A percentile compares a stretch with the other conserved stretches of the same genome.
These are phyloP conservation scores for Chalciporus chontae DNA, from an alignment of 768 basidiomycete species.

Conservation along the genomic window DNA sequence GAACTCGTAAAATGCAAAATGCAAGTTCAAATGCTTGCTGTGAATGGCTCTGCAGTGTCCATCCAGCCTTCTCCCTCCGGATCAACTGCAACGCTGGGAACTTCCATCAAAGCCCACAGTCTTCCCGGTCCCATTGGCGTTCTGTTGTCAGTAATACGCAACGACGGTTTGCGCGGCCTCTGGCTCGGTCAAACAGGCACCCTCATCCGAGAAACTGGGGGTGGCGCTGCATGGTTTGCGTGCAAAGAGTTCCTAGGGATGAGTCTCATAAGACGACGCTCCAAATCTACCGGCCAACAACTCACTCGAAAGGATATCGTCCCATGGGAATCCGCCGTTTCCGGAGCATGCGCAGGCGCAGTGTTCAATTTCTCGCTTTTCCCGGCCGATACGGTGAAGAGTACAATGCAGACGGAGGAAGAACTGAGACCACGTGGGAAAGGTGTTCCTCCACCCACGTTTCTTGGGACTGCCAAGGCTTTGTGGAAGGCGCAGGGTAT, in stretches of 20 bases:
- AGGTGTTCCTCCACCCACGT: constrained; percentile 38
- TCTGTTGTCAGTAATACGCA: constrained; percentile 56
- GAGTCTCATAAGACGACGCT: constrained; percentile 52
- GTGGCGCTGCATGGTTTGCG: constrained; percentile 87
- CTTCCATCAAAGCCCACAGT: constrained; percentile 9
- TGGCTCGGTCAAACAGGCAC: constrained; percentile 97
- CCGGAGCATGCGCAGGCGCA: constrained; percentile 84
- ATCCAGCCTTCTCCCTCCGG: constrained; percentile 13
- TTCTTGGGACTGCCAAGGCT: constrained; percentile 54
- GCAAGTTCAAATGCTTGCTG: constrained; percentile 88
- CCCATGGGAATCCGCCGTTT: constrained; percentile 79
- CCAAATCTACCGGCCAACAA: constrained; percentile 19
- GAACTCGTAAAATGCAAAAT: constrained; percentile 97
- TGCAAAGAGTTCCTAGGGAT: constrained; percentile 77
- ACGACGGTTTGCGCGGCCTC: constrained; percentile 76
- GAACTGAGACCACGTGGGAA: constrained; percentile 63
- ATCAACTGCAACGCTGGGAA: constrained; percentile 11
- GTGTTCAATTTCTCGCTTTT: constrained; percentile 86
- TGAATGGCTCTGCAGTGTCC: constrained; percentile 15
- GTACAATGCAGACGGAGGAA: constrained; percentile 89
- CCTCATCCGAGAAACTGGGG: constrained; percentile 89
- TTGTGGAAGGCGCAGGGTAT: constrained; percentile 78
- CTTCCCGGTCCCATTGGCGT: constrained; percentile 77
- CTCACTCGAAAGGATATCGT: constrained; percentile 46
- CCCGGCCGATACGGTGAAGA: constrained; percentile 94